These are phyloP conservation scores for Chaetomidium leptoderma DNA, from an alignment of 495 filamentous ascomycete genomes.

Conservation along the genomic window DNA sequence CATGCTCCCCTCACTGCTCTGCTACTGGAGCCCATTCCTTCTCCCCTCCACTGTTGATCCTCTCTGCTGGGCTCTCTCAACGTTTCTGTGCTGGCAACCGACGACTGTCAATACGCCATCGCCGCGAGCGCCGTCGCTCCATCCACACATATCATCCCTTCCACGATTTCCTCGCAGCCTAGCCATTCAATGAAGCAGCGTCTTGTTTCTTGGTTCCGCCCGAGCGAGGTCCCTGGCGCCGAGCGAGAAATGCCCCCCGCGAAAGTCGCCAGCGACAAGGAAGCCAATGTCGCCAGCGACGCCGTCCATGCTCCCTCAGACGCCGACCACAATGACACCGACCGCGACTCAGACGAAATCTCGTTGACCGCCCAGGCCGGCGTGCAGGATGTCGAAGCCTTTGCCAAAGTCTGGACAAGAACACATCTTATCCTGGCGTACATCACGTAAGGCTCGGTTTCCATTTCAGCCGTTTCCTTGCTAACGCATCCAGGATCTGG, in stretches of 20 bases:
- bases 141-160: too few species aligned
- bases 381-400: conserved; percentile 27
- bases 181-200: conserved; percentile 7
- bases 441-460: conserved; percentile 26
- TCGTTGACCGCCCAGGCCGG: conserved; percentile 24
- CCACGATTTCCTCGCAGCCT: too few species aligned
- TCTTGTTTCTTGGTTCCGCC: conserved; percentile 10
- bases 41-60: too few species aligned
- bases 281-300: conserved; percentile 14
- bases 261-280: conserved; percentile 21
- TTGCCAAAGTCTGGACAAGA: conserved; percentile 29
- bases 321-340: not conserved
- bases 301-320: not conserved
- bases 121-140: too few species aligned
- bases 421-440: conserved; percentile 24
- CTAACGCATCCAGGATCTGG: conserved; percentile 40
- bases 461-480: not conserved
- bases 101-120: too few species aligned
- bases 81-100: too few species aligned
- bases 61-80: too few species aligned
- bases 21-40: too few species aligned
- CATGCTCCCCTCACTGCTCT: too few species aligned
- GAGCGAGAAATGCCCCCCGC: conserved; percentile 16
- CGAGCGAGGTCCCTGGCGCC: conserved; percentile 18
- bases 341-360: conserved; percentile 25